Percentiles rank a stretch among this genome's conserved stretches.
These are phyloP conservation scores for cucumber (Cucumis sativus) DNA, from an alignment of 306 rosid species.

Conservation along the genomic window Cucumber_9930_V3 NC_026660.2:20478001-20478500, in stretches of 20 bases:
- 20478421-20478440: slow-evolving; percentile 60
- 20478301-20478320: background rate
- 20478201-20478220: background rate
- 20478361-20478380: slow-evolving; percentile 48
- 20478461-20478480: slow-evolving; percentile 28
- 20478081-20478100: background rate
- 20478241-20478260: background rate
- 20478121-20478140: too few relatives aligned
- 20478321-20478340: slow-evolving; percentile 45
- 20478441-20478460: slow-evolving; percentile 51
- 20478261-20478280: background rate
- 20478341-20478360: slow-evolving; percentile 56
- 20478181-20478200: background rate
- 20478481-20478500: background rate
- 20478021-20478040: slow-evolving; percentile 70
- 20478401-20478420: slow-evolving; percentile 60
- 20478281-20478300: background rate
- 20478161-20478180: background rate
- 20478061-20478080: background rate
- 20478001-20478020: slow-evolving; percentile 62
- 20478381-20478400: slow-evolving; percentile 31
- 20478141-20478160: too few relatives aligned
- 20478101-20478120: background rate
- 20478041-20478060: slow-evolving; percentile 49
- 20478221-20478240: background rate